These are phyloP conservation scores for Cyanidiococcus yangmingshanensis DNA, from an alignment of 23 red algal species.

Conservation along the genomic window DNA sequence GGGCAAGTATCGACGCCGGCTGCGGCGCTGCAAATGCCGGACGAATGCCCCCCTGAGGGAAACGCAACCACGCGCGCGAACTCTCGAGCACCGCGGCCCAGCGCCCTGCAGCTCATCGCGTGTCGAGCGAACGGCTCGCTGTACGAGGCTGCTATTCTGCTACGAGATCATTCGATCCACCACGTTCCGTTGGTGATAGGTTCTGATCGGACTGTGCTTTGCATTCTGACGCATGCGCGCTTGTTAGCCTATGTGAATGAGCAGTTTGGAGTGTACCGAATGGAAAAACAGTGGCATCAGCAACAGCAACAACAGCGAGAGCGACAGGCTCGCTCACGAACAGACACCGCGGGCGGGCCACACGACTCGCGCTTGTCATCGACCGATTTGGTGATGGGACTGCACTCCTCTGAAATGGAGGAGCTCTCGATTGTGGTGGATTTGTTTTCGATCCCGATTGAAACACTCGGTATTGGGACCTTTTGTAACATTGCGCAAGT, in stretches of 20 bases:
- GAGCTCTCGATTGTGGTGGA: neutral
- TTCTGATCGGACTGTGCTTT: constrained; percentile 18
- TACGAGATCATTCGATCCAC: constrained; percentile 25
- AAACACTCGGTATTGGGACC: constrained; percentile 16
- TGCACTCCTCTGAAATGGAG: neutral
- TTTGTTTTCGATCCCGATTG: constrained; percentile 20
- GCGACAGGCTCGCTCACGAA: neutral
- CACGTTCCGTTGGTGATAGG: constrained; percentile 21
- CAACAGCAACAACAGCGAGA: neutral
- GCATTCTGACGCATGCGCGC: constrained; percentile 13
- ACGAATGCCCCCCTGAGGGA: too few relatives aligned
- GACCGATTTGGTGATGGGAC: neutral
- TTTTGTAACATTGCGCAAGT: neutral
- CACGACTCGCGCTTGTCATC: neutral
- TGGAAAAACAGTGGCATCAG: neutral
- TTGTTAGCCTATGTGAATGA: constrained; percentile 24
- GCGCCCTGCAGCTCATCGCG: neutral
- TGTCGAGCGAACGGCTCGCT: constrained; percentile 24
- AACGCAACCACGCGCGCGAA: neutral
- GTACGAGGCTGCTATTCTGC: constrained; percentile 21
- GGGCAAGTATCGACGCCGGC: neutral
- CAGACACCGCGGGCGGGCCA: neutral
- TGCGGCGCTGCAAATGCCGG: neutral
- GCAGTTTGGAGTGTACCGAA: constrained; percentile 12
- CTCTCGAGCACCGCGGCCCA: neutral